Percentiles rank a stretch among this genome's conserved stretches.
phyloP scores from a whole-genome alignment of 2,329 filamentous ascomycete species.

The Claviceps digitariae region DNA sequence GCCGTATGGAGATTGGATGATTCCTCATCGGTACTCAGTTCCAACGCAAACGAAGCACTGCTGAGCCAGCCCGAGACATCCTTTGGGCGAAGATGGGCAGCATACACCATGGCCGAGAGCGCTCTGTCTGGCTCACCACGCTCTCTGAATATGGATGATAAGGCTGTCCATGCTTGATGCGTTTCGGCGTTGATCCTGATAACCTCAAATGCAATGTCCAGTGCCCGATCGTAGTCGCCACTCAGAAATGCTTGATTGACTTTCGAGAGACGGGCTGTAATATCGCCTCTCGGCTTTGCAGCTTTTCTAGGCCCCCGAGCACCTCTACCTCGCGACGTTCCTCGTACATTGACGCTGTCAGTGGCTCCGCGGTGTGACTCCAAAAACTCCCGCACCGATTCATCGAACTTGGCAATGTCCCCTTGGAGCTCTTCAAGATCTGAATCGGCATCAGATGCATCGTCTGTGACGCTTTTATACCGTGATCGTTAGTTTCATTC shows the following conservation, averaged over 20 bases:
- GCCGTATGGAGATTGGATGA: slow-evolving; percentile 37
- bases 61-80: slow-evolving; percentile 45
- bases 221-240: slow-evolving; percentile 44
- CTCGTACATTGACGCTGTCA: slow-evolving; percentile 9
- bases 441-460: slow-evolving; percentile 28
- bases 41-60: slow-evolving; percentile 43
- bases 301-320: slow-evolving; percentile 40
- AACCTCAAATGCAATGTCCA: slow-evolving; percentile 45
- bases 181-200: slow-evolving; percentile 57
- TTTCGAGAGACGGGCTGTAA: slow-evolving; percentile 51
- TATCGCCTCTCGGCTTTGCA: slow-evolving; percentile 56
- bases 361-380: slow-evolving; percentile 21
- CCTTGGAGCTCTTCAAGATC: slow-evolving; percentile 30
- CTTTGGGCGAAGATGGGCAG: slow-evolving; percentile 49
- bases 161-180: slow-evolving; percentile 48
- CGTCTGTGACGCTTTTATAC: slow-evolving; percentile 11
- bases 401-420: slow-evolving; percentile 30
- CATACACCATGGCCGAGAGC: slow-evolving; percentile 45
- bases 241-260: slow-evolving; percentile 57
- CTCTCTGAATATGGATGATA: slow-evolving; percentile 48
- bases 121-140: slow-evolving; percentile 43
- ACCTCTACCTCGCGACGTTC: slow-evolving; percentile 15
- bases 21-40: slow-evolving; percentile 33
- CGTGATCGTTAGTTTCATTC: slow-evolving; percentile 1
- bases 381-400: slow-evolving; percentile 27